Conservation (phyloP, 169 alveolate genomes). For the Fabrea salina region DNA sequence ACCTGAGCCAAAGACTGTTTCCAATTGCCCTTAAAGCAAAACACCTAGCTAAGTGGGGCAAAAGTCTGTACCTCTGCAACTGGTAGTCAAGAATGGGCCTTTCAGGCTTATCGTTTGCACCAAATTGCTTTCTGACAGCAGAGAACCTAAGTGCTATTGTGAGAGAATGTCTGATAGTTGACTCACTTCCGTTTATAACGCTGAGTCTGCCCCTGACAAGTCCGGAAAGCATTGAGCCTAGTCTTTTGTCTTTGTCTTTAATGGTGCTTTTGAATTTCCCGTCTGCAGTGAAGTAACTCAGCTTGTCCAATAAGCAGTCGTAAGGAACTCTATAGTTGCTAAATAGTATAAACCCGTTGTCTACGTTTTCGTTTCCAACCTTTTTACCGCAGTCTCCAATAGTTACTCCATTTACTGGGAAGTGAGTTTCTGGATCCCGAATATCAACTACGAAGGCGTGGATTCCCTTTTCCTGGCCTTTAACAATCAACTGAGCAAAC, state of each 20-base stretch:
- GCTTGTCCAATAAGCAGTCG: constrained; percentile 39
- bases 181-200: neutral
- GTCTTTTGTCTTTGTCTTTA: constrained; percentile 2
- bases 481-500: constrained; percentile 67
- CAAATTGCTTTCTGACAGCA: constrained; percentile 16
- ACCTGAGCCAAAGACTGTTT: neutral
- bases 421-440: constrained; percentile 16
- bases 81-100: constrained; percentile 2
- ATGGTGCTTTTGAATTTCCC: constrained; percentile 22
- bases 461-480: neutral
- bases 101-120: neutral
- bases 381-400: constrained; percentile 51
- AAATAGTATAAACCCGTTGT: constrained; percentile 47
- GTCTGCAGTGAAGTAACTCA: constrained; percentile 38
- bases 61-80: neutral
- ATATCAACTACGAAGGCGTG: constrained; percentile 21
- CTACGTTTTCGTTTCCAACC: constrained; percentile 48
- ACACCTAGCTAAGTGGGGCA: neutral
- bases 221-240: neutral
- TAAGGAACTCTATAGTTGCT: constrained; percentile 43
- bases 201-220: constrained; percentile 13
- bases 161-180: neutral
- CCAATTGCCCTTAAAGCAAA: neutral
- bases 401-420: constrained; percentile 48
- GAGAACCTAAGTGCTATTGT: constrained; percentile 19